Percentiles rank a stretch among this genome's conserved stretches.
Conservation (phyloP, 2,329 filamentous ascomycete genomes). For the Arthrinium phaeospermum region DNA sequence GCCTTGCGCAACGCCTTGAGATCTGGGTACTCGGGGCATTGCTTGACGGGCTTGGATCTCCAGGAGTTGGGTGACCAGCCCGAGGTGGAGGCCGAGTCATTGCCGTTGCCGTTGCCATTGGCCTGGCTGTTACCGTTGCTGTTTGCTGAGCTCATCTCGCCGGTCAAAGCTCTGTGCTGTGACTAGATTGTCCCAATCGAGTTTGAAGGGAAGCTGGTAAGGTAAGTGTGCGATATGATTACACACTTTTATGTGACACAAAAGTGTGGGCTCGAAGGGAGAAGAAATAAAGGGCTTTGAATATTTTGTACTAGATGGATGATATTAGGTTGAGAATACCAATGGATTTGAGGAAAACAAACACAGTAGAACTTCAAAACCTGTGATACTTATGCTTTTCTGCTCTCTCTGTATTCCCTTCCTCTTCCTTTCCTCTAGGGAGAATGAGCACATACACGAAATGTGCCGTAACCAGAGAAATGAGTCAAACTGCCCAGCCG, state of each 20-base stretch:
- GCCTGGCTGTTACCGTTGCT: not conserved
- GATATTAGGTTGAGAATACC: not conserved
- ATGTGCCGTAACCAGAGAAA: not conserved
- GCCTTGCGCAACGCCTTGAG: slow-evolving; percentile 62
- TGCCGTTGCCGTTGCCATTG: not conserved
- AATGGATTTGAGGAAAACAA: not conserved
- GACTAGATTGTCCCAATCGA: not conserved
- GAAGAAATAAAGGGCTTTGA: not conserved
- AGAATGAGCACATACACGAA: not conserved
- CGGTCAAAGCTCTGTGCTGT: not conserved
- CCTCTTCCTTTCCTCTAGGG: too few relatives aligned
- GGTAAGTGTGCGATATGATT: not conserved
- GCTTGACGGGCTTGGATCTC: slow-evolving; percentile 80
- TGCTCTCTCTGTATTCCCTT: not conserved
- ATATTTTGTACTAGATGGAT: not conserved
- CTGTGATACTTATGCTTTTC: not conserved
- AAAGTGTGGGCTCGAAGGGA: not conserved
- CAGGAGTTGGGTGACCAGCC: slow-evolving; percentile 70
- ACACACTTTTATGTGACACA: not conserved
- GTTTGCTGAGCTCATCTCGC: not conserved
- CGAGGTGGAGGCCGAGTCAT: not conserved
- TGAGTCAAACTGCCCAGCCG: slow-evolving; percentile 32
- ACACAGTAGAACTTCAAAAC: not conserved
- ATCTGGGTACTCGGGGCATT: slow-evolving; percentile 74
- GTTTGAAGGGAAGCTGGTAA: not conserved